phyloP scores from a whole-genome alignment of 2,329 filamentous ascomycete species.

The Aotearoamyces nothofagi region DNA sequence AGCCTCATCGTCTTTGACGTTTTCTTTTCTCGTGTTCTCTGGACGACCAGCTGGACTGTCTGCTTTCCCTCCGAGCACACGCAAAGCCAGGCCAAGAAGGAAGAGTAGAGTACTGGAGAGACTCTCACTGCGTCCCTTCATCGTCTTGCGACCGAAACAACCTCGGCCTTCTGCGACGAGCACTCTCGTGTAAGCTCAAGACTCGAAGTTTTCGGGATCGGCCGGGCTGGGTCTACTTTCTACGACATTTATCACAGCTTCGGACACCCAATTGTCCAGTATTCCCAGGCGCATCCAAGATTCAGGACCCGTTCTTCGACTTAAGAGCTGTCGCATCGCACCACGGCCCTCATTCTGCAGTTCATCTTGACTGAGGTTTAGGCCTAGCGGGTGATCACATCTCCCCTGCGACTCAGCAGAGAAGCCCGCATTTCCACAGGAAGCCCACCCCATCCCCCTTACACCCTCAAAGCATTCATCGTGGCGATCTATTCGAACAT shows the following conservation, averaged over 20 bases:
- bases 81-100: no score
- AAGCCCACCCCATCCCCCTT: neutral
- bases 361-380: neutral
- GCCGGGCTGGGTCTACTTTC: neutral
- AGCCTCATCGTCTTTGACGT: no score
- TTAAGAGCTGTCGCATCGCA: neutral
- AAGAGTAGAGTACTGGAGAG: no score
- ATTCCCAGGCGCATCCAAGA: neutral
- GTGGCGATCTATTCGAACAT: slow-evolving; percentile 18
- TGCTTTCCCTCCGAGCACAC: no score
- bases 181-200: no score
- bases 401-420: neutral
- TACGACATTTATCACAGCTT: neutral
- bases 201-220: no score
- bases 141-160: no score
- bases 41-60: no score
- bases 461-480: slow-evolving; percentile 7
- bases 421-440: neutral
- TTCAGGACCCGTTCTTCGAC: no score
- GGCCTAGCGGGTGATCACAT: neutral
- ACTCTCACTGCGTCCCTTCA: no score
- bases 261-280: neutral
- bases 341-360: neutral
- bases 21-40: no score
- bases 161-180: no score